These are phyloP conservation scores for Hyphopichia buzzinii DNA, from an alignment of 1,139 yeast genomes.

Conservation along the genomic window DNA sequence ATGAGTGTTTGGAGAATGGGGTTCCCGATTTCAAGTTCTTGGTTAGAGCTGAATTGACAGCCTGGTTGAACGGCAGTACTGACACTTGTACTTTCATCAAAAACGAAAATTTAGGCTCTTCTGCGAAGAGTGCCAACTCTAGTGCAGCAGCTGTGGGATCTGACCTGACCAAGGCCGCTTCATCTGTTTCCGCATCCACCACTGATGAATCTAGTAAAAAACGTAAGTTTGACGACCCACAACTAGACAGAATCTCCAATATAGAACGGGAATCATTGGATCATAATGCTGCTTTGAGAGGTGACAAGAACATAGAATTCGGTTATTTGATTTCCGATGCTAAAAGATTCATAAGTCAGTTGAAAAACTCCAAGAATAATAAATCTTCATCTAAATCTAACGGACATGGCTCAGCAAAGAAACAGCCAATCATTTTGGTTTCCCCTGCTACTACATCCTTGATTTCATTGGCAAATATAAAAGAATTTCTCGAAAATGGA, in stretches of 20 bases:
- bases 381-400: constrained; percentile 11
- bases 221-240: constrained; percentile 49
- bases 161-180: constrained; percentile 7
- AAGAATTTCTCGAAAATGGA: constrained; percentile 79
- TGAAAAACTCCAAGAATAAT: constrained; percentile 40
- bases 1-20: constrained; percentile 63
- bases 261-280: constrained; percentile 70
- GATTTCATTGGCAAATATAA: constrained; percentile 75
- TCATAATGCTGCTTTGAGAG: constrained; percentile 80
- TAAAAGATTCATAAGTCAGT: constrained; percentile 54
- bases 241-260: constrained; percentile 49
- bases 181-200: constrained; percentile 6
- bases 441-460: constrained; percentile 95
- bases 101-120: constrained; percentile 11
- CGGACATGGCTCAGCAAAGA: constrained; percentile 25
- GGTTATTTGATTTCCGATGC: constrained; percentile 74
- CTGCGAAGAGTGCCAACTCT: constrained; percentile 3
- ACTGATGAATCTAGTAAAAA: constrained; percentile 15
- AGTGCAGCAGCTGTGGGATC: constrained; percentile 7
- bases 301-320: constrained; percentile 72
- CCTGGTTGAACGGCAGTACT: constrained; percentile 74
- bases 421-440: constrained; percentile 87
- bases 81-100: constrained; percentile 54
- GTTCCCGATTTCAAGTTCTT: constrained; percentile 76
- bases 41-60: constrained; percentile 79